A percentile compares a stretch with the other conserved stretches of the same genome.
Evolutionary conservation across 176 grass and related monocot species (phyloP).

Genomic region (Chloris gayana): DNA sequence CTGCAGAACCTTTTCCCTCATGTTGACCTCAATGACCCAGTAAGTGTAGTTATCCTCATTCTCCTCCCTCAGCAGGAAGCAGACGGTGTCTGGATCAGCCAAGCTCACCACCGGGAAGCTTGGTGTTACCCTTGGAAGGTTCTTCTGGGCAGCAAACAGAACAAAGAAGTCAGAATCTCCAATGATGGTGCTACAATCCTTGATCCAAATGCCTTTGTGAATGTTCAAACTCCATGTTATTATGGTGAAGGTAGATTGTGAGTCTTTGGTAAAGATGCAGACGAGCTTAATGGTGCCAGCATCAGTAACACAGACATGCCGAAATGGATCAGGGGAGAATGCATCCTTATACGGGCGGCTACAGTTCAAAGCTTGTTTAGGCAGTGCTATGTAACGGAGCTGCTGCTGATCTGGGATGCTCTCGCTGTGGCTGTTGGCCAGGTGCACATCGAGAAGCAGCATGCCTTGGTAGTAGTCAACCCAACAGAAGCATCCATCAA

Average conservation of each 20-base stretch:
- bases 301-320: neutral
- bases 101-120: neutral
- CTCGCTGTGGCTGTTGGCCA: neutral
- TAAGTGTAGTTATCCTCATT: too few relatives aligned
- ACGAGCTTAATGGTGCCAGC: constrained; percentile 22
- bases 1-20: too few relatives aligned
- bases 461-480: constrained; percentile 34
- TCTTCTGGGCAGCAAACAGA: neutral
- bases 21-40: too few relatives aligned
- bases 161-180: neutral
- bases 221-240: constrained; percentile 3
- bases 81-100: too few relatives aligned
- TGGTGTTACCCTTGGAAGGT: neutral
- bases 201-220: neutral
- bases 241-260: neutral
- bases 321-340: neutral
- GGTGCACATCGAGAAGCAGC: neutral
- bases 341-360: neutral
- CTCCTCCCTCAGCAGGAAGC: too few relatives aligned
- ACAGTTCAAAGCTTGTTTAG: neutral
- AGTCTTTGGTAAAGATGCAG: neutral
- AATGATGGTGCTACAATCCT: neutral
- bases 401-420: neutral
- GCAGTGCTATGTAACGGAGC: neutral
- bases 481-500: constrained; percentile 9